Evolutionary conservation across 805 yeast genomes (phyloP).

Genomic region (Sugiyamaella valdiviana): DNA sequence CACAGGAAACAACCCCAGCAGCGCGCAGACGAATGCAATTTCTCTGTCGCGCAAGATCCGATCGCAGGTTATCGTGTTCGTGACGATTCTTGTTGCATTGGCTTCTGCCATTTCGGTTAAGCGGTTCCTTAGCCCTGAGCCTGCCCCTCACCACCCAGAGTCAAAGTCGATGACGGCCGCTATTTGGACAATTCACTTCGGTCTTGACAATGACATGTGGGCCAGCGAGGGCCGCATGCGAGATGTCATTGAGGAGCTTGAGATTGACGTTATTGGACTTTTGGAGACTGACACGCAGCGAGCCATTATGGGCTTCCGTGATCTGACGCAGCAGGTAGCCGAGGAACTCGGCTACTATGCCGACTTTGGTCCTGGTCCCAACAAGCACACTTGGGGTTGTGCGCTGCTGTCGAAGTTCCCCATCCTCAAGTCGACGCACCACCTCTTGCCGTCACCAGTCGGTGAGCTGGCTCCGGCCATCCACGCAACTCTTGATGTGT

Average conservation of each 20-base stretch:
- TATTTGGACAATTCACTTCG: constrained; percentile 97
- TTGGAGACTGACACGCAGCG: constrained; percentile 92
- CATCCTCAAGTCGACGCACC: constrained; percentile 82
- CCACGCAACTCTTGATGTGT: constrained; percentile 88
- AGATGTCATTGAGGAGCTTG: constrained; percentile 73
- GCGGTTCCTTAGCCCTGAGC: constrained; percentile 54
- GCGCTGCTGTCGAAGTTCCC: constrained; percentile 92
- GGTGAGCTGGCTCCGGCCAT: constrained; percentile 98
- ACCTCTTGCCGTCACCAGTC: constrained; percentile 89
- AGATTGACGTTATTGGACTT: constrained; percentile 84
- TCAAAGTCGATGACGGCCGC: constrained; percentile 82
- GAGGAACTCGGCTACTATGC: constrained; percentile 92
- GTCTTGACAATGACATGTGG: constrained; percentile 97
- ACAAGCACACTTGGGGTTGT: constrained; percentile 97
- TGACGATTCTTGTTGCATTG: constrained; percentile 39
- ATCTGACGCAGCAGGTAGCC: constrained; percentile 82
- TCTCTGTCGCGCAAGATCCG: constrained; percentile 23
- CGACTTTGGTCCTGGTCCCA: constrained; percentile 97
- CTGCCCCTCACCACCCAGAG: constrained; percentile 61
- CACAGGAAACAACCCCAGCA: constrained; percentile 13
- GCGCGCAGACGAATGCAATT: constrained; percentile 15
- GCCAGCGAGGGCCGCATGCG: constrained; percentile 88
- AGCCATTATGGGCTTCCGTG: constrained; percentile 91
- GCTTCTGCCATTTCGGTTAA: constrained; percentile 48
- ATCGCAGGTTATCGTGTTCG: constrained; percentile 22